Conservation (phyloP, 805 yeast species). For the Candida ovalis region DNA sequence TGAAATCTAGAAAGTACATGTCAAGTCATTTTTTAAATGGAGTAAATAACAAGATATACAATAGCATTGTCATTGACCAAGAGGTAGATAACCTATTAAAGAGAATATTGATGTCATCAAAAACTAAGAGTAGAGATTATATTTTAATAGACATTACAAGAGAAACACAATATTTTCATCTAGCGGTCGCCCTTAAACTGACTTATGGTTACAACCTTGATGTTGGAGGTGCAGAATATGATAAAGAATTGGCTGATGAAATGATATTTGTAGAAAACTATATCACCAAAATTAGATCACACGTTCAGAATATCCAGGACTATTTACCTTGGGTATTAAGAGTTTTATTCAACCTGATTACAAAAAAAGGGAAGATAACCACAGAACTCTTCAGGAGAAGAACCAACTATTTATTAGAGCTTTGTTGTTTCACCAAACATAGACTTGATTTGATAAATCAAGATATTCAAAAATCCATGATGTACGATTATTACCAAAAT, state of each 20-base stretch:
- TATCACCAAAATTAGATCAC: slow-evolving; percentile 56
- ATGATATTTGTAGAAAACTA: slow-evolving; percentile 53
- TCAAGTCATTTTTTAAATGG: slow-evolving; percentile 39
- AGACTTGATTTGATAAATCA: slow-evolving; percentile 12
- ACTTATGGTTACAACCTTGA: slow-evolving; percentile 53
- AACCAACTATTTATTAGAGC: slow-evolving; percentile 43
- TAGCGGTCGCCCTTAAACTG: slow-evolving; percentile 45
- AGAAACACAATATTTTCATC: slow-evolving; percentile 45
- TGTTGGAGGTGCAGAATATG: slow-evolving; percentile 35
- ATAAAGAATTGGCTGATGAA: slow-evolving; percentile 41
- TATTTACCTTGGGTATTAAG: slow-evolving; percentile 44
- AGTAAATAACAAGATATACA: slow-evolving; percentile 31
- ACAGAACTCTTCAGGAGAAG: slow-evolving; percentile 39
- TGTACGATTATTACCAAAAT: slow-evolving; percentile 24
- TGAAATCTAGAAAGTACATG: slow-evolving; percentile 45
- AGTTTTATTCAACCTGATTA: slow-evolving; percentile 13
- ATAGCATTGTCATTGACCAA: slow-evolving; percentile 34
- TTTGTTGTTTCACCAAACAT: slow-evolving; percentile 29
- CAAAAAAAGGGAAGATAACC: slow-evolving; percentile 13
- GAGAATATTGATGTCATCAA: slow-evolving; percentile 3
- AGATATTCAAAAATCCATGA: slow-evolving; percentile 18
- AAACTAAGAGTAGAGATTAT: not conserved
- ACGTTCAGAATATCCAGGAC: slow-evolving; percentile 52
- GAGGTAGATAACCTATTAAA: slow-evolving; percentile 32
- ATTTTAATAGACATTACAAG: slow-evolving; percentile 38